Percentiles rank a stretch among this genome's conserved stretches.
Evolutionary conservation across 1,284 basidiomycete genomes (phyloP).

Genomic region (Boletus sp.): DNA sequence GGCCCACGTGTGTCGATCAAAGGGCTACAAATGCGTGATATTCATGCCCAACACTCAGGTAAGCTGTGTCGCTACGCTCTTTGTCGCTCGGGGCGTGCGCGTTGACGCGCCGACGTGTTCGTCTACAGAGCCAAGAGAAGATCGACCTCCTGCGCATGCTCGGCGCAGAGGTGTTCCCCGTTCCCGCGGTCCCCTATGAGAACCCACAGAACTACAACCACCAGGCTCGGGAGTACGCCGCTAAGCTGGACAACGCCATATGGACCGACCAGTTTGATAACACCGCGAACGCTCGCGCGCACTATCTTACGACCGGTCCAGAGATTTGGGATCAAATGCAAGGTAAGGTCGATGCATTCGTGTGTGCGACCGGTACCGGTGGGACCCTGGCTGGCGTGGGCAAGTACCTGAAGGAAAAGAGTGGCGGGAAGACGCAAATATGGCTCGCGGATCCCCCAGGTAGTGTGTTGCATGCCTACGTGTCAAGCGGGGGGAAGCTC

Average conservation of each 20-base stretch:
- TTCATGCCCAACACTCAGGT: constrained; percentile 98
- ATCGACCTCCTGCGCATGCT: constrained; percentile 97
- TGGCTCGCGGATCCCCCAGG: constrained; percentile 98
- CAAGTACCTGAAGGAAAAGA: constrained; percentile 82
- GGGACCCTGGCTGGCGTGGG: constrained; percentile 93
- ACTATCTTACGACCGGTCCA: constrained; percentile 90
- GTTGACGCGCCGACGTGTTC: not conserved
- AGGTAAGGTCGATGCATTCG: constrained; percentile 84
- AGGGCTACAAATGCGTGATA: constrained; percentile 97
- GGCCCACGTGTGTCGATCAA: constrained; percentile 89
- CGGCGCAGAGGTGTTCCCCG: constrained; percentile 92
- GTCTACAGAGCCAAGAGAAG: constrained; percentile 85
- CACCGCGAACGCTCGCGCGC: constrained; percentile 82
- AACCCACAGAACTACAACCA: constrained; percentile 98
- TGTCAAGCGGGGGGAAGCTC: constrained; percentile 79
- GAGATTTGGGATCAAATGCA: constrained; percentile 94
- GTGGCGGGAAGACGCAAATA: constrained; percentile 76
- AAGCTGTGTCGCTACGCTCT: constrained; percentile 10
- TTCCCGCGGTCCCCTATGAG: constrained; percentile 95
- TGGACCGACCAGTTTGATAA: constrained; percentile 99
- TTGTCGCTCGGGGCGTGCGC: not conserved
- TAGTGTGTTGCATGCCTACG: constrained; percentile 84
- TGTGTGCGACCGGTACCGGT: constrained; percentile 93
- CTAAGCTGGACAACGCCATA: constrained; percentile 81
- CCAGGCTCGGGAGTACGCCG: constrained; percentile 89